A percentile compares a stretch with the other conserved stretches of the same genome.
phyloP scores from a whole-genome alignment of 257 asterid species.

The Ligustrum vulgare region DNA sequence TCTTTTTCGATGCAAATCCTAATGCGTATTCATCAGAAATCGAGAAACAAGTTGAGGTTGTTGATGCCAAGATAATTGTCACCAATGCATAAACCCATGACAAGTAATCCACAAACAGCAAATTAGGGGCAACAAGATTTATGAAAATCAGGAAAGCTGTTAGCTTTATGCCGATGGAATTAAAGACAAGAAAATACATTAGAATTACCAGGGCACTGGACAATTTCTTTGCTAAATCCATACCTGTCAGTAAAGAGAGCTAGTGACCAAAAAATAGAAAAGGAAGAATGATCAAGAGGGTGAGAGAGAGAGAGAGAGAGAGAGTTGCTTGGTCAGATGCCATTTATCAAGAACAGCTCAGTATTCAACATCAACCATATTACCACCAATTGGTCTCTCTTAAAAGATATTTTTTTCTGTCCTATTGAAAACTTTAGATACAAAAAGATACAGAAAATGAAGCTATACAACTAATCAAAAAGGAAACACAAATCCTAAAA shows the following conservation, averaged over 20 bases:
- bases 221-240: slow-evolving; percentile 84
- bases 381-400: background rate
- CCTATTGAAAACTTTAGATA: slow-evolving; percentile 10
- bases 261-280: slow-evolving; percentile 26
- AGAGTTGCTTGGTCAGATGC: background rate
- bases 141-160: slow-evolving; percentile 10
- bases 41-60: too few species aligned
- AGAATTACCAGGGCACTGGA: slow-evolving; percentile 85
- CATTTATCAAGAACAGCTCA: background rate
- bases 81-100: too few species aligned
- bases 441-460: slow-evolving; percentile 9
- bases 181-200: slow-evolving; percentile 13
- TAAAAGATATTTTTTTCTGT: background rate
- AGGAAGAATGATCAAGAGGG: background rate
- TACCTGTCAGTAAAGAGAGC: slow-evolving; percentile 56
- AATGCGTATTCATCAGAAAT: too few species aligned
- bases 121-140: slow-evolving; percentile 5
- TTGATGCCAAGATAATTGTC: too few species aligned
- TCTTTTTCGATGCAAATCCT: too few species aligned
- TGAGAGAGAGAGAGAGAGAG: background rate
- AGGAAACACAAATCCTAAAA: slow-evolving; percentile 3
- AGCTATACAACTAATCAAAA: slow-evolving; percentile 6
- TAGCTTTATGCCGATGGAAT: slow-evolving; percentile 8
- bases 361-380: background rate
- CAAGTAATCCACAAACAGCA: slow-evolving; percentile 2